Percentiles rank a stretch among this genome's conserved stretches.
These are phyloP conservation scores for Fusarium sororula DNA, from an alignment of 2,329 filamentous ascomycete genomes.

Conservation along the genomic window DNA sequence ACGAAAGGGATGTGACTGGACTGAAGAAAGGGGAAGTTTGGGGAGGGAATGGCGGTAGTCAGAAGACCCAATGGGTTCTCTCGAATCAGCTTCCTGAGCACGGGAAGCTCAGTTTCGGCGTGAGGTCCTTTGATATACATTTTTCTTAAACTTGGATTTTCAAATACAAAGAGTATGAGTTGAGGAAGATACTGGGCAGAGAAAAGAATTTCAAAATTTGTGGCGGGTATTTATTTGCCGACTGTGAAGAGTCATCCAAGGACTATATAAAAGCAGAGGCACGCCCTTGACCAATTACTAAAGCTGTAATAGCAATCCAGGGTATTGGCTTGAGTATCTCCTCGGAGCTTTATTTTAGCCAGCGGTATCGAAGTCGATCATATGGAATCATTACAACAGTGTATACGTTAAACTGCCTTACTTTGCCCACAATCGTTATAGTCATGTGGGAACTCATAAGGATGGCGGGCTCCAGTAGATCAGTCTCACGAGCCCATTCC, in stretches of 20 bases:
- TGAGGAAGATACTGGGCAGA: background rate
- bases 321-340: background rate
- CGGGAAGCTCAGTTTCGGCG: slow-evolving; percentile 58
- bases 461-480: slow-evolving; percentile 3
- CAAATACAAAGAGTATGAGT: background rate
- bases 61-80: slow-evolving; percentile 70
- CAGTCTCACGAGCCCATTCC: background rate
- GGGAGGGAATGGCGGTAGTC: slow-evolving; percentile 67
- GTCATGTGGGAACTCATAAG: slow-evolving; percentile 11
- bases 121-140: slow-evolving; percentile 69
- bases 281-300: background rate
- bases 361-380: background rate
- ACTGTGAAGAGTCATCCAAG: background rate
- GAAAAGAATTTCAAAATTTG: background rate
- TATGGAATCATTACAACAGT: slow-evolving; percentile 20
- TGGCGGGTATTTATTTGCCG: background rate
- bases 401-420: background rate
- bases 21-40: slow-evolving; percentile 61
- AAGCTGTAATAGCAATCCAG: background rate
- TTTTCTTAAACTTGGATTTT: background rate
- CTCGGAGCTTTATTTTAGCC: background rate
- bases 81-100: slow-evolving; percentile 64
- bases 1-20: slow-evolving; percentile 69
- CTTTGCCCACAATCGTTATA: slow-evolving; percentile 19
- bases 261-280: background rate